Percentiles rank a stretch among this genome's conserved stretches.
phyloP scores from a whole-genome alignment of 2,329 filamentous ascomycete genomes.

The Alternaria gansuensis region DNA sequence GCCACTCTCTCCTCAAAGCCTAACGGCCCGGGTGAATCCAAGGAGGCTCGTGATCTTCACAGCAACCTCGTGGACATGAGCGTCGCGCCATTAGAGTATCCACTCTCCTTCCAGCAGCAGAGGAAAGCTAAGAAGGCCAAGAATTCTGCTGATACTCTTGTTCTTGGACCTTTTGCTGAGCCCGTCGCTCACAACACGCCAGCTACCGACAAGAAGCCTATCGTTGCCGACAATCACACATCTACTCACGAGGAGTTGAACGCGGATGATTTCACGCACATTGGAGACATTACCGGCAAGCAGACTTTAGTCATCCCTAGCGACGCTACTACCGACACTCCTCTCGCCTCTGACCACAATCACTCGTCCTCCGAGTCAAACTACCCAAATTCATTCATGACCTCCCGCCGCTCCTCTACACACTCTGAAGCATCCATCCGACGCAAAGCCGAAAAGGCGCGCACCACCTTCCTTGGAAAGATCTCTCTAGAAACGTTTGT shows the following conservation, averaged over 20 bases:
- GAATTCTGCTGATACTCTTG: neutral
- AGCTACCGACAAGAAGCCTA: neutral
- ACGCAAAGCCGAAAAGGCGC: neutral
- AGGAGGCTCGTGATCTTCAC: neutral
- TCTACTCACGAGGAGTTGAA: neutral
- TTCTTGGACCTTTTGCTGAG: neutral
- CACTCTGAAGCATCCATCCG: neutral
- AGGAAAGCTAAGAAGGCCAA: neutral
- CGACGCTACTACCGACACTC: neutral
- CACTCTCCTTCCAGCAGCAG: neutral
- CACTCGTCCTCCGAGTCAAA: neutral
- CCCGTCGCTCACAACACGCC: neutral
- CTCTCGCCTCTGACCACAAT: neutral
- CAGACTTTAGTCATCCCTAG: neutral
- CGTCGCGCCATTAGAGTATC: neutral
- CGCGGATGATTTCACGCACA: neutral
- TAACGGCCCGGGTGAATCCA: neutral
- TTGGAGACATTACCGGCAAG: too few species aligned
- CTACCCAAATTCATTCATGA: neutral
- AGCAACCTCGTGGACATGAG: neutral
- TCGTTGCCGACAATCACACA: neutral
- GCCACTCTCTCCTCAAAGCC: neutral
- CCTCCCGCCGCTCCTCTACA: neutral
- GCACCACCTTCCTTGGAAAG: slow-evolving; percentile 12
- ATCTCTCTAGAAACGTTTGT: slow-evolving; percentile 7